Conservation (phyloP, 2,329 filamentous ascomycete species). For the Talaromyces sp. region DNA sequence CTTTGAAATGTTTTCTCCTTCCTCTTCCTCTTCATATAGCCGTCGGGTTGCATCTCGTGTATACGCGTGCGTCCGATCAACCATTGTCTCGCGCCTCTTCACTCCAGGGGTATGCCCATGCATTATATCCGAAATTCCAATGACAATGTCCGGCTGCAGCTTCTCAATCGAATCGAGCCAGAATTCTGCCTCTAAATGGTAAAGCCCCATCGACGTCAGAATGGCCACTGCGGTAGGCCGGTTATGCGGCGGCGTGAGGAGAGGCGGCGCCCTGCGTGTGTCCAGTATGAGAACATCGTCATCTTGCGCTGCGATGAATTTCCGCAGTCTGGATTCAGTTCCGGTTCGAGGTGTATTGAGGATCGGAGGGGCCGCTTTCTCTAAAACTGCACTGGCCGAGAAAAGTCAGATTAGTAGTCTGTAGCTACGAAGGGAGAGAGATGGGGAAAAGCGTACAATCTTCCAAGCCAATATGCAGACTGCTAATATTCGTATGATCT, state of each 20-base stretch:
- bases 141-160: constrained; percentile 73
- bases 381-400: constrained; percentile 51
- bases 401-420: constrained; percentile 60
- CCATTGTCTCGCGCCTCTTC: constrained; percentile 78
- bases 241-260: constrained; percentile 64
- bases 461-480: constrained; percentile 78
- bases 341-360: constrained; percentile 43
- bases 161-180: constrained; percentile 61
- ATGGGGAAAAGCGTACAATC: constrained; percentile 64
- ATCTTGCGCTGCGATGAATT: constrained; percentile 68
- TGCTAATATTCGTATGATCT: constrained; percentile 59
- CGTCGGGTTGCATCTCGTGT: constrained; percentile 60
- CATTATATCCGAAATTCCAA: constrained; percentile 71
- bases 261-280: constrained; percentile 70
- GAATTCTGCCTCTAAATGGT: constrained; percentile 60
- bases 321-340: constrained; percentile 58
- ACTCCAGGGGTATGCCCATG: constrained; percentile 54
- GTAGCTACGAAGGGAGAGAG: constrained; percentile 29
- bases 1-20: constrained; percentile 20
- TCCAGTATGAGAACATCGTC: constrained; percentile 66
- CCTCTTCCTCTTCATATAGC: constrained; percentile 30
- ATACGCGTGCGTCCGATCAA: constrained; percentile 80
- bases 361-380: constrained; percentile 50
- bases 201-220: constrained; percentile 82
- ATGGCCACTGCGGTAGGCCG: constrained; percentile 67